Evolutionary conservation across 805 yeast genomes (phyloP).

Genomic region (Torulaspora gathmanii): DNA sequence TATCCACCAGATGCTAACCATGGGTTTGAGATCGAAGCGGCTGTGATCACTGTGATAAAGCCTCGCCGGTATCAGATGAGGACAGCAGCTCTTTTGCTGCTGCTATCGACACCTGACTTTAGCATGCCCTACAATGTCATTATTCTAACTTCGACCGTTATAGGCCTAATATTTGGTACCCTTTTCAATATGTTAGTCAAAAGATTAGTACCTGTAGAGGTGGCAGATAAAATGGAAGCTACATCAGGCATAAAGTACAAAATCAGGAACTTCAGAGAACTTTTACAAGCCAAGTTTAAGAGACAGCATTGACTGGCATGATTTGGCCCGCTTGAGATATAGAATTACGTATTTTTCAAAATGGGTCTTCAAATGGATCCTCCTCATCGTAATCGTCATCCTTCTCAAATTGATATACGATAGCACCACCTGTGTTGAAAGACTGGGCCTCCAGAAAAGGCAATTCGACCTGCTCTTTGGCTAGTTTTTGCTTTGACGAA

Average conservation of each 20-base stretch:
- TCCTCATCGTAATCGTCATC: conserved; percentile 98
- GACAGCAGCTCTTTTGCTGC: conserved; percentile 79
- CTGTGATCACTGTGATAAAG: conserved; percentile 58
- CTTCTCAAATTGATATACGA: conserved; percentile 90
- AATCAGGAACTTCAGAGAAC: conserved; percentile 16
- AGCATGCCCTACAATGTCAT: conserved; percentile 98
- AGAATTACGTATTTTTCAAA: conserved; percentile 37
- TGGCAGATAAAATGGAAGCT: conserved; percentile 41
- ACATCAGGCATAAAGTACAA: conserved; percentile 22
- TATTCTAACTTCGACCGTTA: conserved; percentile 84
- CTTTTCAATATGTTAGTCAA: conserved; percentile 74
- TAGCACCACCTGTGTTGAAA: conserved; percentile 82
- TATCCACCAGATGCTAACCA: conserved; percentile 99
- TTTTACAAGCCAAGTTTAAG: conserved; percentile 5
- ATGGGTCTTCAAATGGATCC: conserved; percentile 96
- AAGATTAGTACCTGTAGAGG: conserved; percentile 69
- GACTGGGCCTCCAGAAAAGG: conserved; percentile 90
- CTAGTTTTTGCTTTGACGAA: conserved; percentile 66
- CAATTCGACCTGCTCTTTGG: conserved; percentile 78
- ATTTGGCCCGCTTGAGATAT: neutral
- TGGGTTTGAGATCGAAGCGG: conserved; percentile 93
- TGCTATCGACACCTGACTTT: conserved; percentile 95
- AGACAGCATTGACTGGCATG: conserved; percentile 1
- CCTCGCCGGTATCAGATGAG: conserved; percentile 50
- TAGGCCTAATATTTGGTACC: conserved; percentile 89